phyloP scores from a whole-genome alignment of 805 yeast species.

The Schizosaccharomyces osmophilus region DNA sequence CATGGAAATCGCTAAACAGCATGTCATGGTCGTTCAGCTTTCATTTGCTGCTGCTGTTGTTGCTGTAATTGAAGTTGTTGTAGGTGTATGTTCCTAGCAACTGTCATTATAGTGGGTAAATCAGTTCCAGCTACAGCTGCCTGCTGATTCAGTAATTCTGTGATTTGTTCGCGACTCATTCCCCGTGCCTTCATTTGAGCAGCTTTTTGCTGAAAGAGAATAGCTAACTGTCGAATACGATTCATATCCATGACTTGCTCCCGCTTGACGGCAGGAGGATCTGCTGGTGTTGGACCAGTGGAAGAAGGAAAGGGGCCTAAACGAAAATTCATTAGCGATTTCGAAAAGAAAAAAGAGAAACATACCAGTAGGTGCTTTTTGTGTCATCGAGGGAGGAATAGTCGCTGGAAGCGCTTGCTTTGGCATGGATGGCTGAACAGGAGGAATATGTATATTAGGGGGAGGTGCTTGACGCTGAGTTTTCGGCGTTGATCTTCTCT shows the following conservation, averaged over 20 bases:
- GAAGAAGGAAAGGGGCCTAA: neutral
- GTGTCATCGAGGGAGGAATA: neutral
- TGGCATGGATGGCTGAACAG: neutral
- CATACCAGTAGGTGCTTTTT: no score
- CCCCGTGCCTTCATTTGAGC: neutral
- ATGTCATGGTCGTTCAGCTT: neutral
- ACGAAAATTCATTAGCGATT: neutral
- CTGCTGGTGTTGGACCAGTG: neutral
- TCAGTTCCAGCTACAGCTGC: neutral
- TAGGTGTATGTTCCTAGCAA: neutral
- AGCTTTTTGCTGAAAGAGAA: neutral
- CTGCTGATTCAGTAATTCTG: neutral
- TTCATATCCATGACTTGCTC: neutral
- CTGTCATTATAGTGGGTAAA: neutral
- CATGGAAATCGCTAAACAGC: neutral
- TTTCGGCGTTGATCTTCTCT: neutral
- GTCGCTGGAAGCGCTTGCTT: neutral
- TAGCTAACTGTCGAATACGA: neutral
- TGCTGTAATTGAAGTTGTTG: neutral
- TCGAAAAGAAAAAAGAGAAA: no score
- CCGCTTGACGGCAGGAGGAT: neutral
- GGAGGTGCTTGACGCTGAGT: neutral
- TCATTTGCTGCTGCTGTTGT: conserved; percentile 1
- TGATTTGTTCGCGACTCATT: neutral
- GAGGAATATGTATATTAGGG: neutral